Percentiles rank a stretch among this genome's conserved stretches.
Conservation (phyloP, 2,329 filamentous ascomycete species). For the Talaromyces sp. region DNA sequence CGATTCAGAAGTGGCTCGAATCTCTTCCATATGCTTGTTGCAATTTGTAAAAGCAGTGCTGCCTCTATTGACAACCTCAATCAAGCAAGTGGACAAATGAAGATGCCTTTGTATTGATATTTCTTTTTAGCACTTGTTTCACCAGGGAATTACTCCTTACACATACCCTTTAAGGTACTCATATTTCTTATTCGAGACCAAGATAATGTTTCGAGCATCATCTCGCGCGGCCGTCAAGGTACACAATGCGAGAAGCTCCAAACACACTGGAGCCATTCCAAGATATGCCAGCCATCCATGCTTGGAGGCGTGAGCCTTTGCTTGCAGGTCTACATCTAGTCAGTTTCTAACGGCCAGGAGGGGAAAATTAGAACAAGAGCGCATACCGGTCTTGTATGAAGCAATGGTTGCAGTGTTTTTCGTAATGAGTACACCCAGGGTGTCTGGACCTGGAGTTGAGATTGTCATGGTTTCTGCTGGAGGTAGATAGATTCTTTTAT, state of each 20-base stretch:
- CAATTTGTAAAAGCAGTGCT: neutral
- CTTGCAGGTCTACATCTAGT: neutral
- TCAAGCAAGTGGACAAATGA: neutral
- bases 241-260: neutral
- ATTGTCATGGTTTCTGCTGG: neutral
- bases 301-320: neutral
- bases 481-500: no score
- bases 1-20: neutral
- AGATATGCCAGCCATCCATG: constrained; percentile 1
- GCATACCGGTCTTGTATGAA: neutral
- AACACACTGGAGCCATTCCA: neutral
- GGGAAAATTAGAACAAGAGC: no score
- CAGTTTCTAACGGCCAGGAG: neutral
- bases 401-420: neutral
- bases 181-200: neutral
- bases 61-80: neutral
- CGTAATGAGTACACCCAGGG: neutral
- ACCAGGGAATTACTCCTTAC: neutral
- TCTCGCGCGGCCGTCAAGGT: neutral
- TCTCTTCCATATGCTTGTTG: neutral
- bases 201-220: neutral
- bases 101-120: neutral
- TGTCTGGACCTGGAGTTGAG: neutral
- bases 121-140: neutral
- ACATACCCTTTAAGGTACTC: neutral